Evolutionary conservation across 2,329 filamentous ascomycete genomes (phyloP), one percentile per base, ranked within the genome.

Genomic region (Botrytis galanthina): DNA sequence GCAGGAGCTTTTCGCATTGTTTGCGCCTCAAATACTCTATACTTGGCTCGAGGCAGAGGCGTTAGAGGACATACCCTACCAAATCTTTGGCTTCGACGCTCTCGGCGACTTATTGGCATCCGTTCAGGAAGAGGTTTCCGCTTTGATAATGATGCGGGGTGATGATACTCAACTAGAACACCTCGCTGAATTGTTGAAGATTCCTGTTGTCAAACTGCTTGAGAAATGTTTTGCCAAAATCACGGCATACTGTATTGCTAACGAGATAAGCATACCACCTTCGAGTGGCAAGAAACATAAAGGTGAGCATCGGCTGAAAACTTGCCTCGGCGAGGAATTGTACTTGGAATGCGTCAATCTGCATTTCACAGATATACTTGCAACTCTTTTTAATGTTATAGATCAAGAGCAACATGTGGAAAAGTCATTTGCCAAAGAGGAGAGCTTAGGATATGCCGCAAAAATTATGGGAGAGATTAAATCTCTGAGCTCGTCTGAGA

Each of bases 1-100:
- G 0, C 89, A 87, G 77, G 87, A 91, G 48, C 84, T 99, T 1
- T 98, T 99, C 80, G 85, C 85, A 9, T 85, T 98, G 0, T 99
- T 98, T 80, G 91, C 93, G 10, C 90, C 95, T 3, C 96, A 99
- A 79, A 86, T 99, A 10, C 84, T 98, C 4, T 97, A 93, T 80
- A 97, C 94, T 0, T 99, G 95, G 95, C 88, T 97, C 5, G 90
- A 93, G 75, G 83, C 84, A 0, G 88, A 91, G 74, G 83, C 84
- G 1, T 84, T 97, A 12, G 85, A 87, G n/a, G 86, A 89, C 5
- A 92, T 99, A 67, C 95, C 96, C 0, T 97, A 89, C 79, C 84
- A 86, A n/a, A 92, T 96, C 2, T 99, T 99, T 81, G 92, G 91
- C 1, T 99, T 97, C 79, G 74, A 82, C 1, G 89, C 83, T 26